Evolutionary conservation across 2,329 filamentous ascomycete genomes (phyloP).

Genomic region (Dryadomyces quercus-mongolicae): DNA sequence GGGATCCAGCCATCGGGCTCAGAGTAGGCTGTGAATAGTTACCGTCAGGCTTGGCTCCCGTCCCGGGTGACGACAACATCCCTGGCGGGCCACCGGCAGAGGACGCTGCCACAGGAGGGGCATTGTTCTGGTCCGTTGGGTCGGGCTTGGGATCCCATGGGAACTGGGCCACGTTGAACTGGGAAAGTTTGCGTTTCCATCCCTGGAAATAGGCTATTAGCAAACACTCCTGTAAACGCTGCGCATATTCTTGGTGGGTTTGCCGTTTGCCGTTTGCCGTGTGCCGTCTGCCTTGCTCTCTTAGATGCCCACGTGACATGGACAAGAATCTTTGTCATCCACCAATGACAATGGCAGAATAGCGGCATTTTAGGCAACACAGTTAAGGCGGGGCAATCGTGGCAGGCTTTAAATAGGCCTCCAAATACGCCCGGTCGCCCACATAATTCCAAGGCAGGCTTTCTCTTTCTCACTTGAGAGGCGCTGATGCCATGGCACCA

Average conservation of each 20-base stretch:
- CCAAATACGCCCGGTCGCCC: constrained; percentile 5
- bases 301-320: neutral
- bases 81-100: neutral
- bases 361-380: constrained; percentile 6
- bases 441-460: neutral
- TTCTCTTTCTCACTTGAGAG: constrained; percentile 2
- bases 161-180: constrained; percentile 74
- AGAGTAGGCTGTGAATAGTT: constrained; percentile 23
- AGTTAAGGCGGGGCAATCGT: constrained; percentile 14
- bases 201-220: constrained; percentile 40
- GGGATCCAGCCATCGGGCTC: constrained; percentile 20
- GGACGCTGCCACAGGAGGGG: neutral
- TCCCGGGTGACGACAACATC: constrained; percentile 13
- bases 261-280: too few species aligned
- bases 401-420: constrained; percentile 11
- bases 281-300: neutral
- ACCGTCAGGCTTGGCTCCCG: constrained; percentile 3
- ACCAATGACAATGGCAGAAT: constrained; percentile 2
- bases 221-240: neutral
- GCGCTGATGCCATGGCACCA: neutral
- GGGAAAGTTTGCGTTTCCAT: constrained; percentile 87
- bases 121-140: constrained; percentile 14
- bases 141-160: constrained; percentile 86
- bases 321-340: too few species aligned
- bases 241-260: too few species aligned